Base-by-base conservation (phyloP, 129 eudicot genomes). In the Erigeron canadensis region DNA sequence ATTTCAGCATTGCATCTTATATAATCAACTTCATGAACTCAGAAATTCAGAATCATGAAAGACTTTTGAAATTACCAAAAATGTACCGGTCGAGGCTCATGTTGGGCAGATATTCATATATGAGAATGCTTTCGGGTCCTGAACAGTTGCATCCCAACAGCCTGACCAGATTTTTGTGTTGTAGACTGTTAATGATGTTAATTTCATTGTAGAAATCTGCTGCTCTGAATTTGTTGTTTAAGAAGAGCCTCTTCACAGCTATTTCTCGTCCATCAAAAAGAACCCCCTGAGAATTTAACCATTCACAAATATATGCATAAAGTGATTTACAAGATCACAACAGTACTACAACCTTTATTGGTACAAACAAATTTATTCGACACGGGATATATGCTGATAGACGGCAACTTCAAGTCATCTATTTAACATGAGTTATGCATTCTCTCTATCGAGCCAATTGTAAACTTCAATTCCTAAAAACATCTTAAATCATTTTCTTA, bases 221-320 rank as follows among this genome's bases (percentile, higher is more conserved):
- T 11, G 96, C 98, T 85, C 96, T 76, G 69, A 87, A 88, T 71
- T 70, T 89, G 71, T 87, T 93, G 86, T 93, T 92, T 57, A 85
- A 85, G 85, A 79, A 89, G 12, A 93, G 96, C 81, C 98, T 87
- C 82, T 89, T 93, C 71, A 89, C 95, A 41, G 96, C 98, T 67
- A 89, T 89, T 62, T 93, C 98, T 64, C 98, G 86, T 28, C 96
- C 98, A 75, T 90, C 96, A 10, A 82, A 75, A 50, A 93, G 81
- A 74, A 78, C 90, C 50, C 96, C 98, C 95, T 89, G 83, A 63
- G 18, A 65, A 39, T 57, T 40, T 16, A 38, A 40, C 12, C 58
- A 9, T 46, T 22, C 23, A 15, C 50, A 65, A 73, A 65, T 40
- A n/a, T n/a, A n/a, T 38, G 11, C 39, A 43, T 57, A 47, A 23